Conservation (phyloP, 2,329 filamentous ascomycete genomes). For the Aplosporella prunicola region DNA sequence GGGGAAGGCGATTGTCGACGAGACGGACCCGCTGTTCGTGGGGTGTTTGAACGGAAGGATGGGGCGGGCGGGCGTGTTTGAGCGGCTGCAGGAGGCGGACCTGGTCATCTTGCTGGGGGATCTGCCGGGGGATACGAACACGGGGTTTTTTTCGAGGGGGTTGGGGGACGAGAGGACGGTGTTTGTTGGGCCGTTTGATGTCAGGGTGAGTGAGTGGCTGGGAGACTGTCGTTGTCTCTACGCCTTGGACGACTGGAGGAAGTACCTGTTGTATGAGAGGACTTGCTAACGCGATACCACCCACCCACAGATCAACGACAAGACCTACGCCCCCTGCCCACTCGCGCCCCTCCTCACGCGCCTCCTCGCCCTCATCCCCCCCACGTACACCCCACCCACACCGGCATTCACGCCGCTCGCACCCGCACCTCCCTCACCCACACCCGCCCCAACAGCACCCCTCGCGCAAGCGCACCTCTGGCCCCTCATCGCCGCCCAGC, state of each 20-base stretch:
- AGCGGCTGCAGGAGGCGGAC: conserved; percentile 28
- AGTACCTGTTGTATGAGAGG: not conserved
- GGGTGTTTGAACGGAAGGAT: conserved; percentile 34
- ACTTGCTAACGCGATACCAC: not conserved
- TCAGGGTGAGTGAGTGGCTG: conserved; percentile 25
- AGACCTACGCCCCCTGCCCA: conserved; percentile 21
- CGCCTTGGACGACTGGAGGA: too few relatives aligned
- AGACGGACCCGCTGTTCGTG: conserved; percentile 30
- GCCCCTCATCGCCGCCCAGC: too few relatives aligned
- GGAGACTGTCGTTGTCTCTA: not conserved
- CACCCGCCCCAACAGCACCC: too few relatives aligned
- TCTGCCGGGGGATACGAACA: conserved; percentile 35
- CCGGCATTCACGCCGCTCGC: too few relatives aligned
- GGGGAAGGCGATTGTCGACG: conserved; percentile 36
- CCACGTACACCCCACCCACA: too few relatives aligned
- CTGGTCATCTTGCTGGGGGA: conserved; percentile 31
- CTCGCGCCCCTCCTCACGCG: too few relatives aligned
- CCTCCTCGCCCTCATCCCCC: too few relatives aligned
- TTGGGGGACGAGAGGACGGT: conserved; percentile 23
- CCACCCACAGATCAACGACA: conserved; percentile 26
- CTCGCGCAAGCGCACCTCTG: too few relatives aligned
- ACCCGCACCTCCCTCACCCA: too few relatives aligned
- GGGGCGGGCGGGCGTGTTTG: conserved; percentile 27
- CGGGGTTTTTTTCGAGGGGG: conserved; percentile 31
- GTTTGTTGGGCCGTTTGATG: conserved; percentile 28